Base-by-base conservation (phyloP, 805 yeast species). In the Lachancea quebecensis region DNA sequence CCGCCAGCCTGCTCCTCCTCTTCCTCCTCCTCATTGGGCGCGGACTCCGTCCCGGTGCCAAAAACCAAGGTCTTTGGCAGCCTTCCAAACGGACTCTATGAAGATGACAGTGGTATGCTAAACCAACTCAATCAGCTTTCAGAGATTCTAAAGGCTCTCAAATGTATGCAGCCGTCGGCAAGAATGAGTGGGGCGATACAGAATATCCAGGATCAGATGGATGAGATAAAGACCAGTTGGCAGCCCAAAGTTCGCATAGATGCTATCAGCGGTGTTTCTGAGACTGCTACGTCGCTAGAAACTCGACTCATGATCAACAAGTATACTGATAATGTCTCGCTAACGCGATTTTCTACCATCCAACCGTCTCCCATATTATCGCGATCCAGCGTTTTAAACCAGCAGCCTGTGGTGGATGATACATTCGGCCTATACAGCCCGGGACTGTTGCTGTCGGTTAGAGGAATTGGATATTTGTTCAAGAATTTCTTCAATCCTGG, bases 401-500 rank as follows among this genome's bases (percentile, higher is more conserved):
- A 53, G 29, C 48, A 55, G 21, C 64, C 65, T 2, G 38, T 60
- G 18, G 50, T 63, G 11, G 65, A 62, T 44, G 61, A 55, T 28
- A 36, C 56, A 27, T 59, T 57, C 39, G 67, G 67, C 4, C 45
- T 63, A 21, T 62, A 57, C 43, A 56, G 64, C 2, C 60, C 65
- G 5, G 48, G 52, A 25, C 57, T 58, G 32, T 46, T 52, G 11
- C 47, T 60, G 29, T 63, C 67, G 1, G 48, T 60, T 11, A 50
- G 55, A 45, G 66, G 65, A 25, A 59, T 62, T 10, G 65, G 65
- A 33, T 46, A 45, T 28, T 50, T 55, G 30, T 53, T 54, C 40
- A 58, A 55, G 27, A 45, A 49, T 27, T 46, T 47, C 30, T 35
- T 40, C 17, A 41, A 45, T 11, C 42, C 40, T 1, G 47, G 49